Evolutionary conservation across 768 basidiomycete species (phyloP).

Genomic region (Suillus weaverae): DNA sequence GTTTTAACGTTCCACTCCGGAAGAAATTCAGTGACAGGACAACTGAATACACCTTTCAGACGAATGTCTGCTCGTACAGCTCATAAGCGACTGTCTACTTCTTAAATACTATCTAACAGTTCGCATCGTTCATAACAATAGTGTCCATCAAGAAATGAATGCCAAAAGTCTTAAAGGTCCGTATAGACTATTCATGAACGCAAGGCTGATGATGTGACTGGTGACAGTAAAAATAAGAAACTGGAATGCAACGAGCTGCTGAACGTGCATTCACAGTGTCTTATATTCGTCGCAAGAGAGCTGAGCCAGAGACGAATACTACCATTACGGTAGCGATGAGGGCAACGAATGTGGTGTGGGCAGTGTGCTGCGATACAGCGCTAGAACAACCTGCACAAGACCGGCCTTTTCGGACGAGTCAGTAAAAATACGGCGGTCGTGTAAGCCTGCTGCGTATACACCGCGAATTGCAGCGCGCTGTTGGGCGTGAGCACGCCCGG

Average conservation of each 20-base stretch:
- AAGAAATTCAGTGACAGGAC: not conserved
- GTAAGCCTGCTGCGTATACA: slow-evolving; percentile 78
- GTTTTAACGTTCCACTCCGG: not conserved
- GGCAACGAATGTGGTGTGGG: slow-evolving; percentile 58
- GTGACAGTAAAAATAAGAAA: not conserved
- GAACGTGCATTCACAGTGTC: not conserved
- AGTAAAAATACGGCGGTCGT: not conserved
- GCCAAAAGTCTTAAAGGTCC: not conserved
- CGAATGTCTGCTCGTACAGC: not conserved
- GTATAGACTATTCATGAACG: not conserved
- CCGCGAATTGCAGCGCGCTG: slow-evolving; percentile 71
- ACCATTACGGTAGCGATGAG: slow-evolving; percentile 57
- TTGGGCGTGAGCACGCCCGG: slow-evolving; percentile 73
- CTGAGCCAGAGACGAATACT: slow-evolving; percentile 66
- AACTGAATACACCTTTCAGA: not conserved
- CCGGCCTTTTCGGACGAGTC: slow-evolving; percentile 46
- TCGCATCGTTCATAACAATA: not conserved
- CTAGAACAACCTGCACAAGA: slow-evolving; percentile 50
- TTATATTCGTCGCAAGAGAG: slow-evolving; percentile 16
- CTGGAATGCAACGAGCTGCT: not conserved
- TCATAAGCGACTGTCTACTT: not conserved
- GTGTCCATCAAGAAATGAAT: slow-evolving; percentile 4
- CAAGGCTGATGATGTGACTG: not conserved
- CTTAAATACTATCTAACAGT: not conserved
- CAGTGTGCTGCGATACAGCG: slow-evolving; percentile 32